Conservation (phyloP, 108 stramenopile genomes). For the Nitzschia palea region DNA sequence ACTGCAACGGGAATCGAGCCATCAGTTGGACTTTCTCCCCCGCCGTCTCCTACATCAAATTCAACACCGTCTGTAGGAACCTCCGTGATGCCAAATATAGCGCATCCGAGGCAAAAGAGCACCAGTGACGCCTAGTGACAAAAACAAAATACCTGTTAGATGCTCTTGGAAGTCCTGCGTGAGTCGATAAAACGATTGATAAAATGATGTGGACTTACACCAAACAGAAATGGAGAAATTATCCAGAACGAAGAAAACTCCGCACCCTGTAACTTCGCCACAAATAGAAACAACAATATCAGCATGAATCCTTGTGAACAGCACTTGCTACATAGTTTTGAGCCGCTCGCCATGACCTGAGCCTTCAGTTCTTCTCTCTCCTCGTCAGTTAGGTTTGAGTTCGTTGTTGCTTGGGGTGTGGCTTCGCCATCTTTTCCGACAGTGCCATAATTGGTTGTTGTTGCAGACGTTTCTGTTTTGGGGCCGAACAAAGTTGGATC, state of each 20-base stretch:
- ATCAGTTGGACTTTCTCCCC: background rate
- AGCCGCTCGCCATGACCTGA: constrained; percentile 63
- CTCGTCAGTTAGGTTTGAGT: constrained; percentile 44
- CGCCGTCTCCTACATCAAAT: constrained; percentile 27
- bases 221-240: constrained; percentile 80
- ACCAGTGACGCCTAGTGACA: constrained; percentile 50
- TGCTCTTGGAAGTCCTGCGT: background rate
- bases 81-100: constrained; percentile 83
- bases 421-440: constrained; percentile 49
- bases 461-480: constrained; percentile 3
- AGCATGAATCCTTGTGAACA: constrained; percentile 78
- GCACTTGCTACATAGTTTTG: constrained; percentile 64
- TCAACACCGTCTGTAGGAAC: constrained; percentile 42
- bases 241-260: constrained; percentile 77
- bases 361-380: constrained; percentile 81
- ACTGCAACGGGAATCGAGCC: constrained; percentile 7
- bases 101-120: constrained; percentile 74
- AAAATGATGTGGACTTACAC: constrained; percentile 28
- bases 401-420: constrained; percentile 21
- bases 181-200: background rate
- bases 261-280: constrained; percentile 81
- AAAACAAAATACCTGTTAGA: background rate
- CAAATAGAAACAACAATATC: constrained; percentile 59
- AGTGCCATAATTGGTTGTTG: constrained; percentile 41
- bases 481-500: constrained; percentile 67